phyloP scores from a whole-genome alignment of 2,329 filamentous ascomycete species.

The Grosmannia serpens region DNA sequence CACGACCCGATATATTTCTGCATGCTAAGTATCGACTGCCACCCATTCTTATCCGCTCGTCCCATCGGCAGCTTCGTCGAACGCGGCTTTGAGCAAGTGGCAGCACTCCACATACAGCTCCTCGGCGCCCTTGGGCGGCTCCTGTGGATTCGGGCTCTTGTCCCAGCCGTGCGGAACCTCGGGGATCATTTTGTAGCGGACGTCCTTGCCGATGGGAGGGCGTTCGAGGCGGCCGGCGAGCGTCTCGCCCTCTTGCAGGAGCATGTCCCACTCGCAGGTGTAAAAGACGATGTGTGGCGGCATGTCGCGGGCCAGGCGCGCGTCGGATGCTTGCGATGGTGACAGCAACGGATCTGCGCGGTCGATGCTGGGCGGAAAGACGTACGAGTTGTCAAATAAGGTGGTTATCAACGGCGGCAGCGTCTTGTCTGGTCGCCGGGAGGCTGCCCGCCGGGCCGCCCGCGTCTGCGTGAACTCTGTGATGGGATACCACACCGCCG shows the following conservation, averaged over 20 bases:
- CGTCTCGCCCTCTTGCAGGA: constrained; percentile 16
- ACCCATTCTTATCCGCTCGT: not conserved
- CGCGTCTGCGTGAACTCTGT: constrained; percentile 49
- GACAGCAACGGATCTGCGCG: constrained; percentile 44
- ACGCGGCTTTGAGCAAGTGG: not conserved
- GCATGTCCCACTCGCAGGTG: constrained; percentile 40
- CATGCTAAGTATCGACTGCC: too few relatives aligned
- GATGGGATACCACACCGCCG: constrained; percentile 45
- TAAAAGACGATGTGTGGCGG: constrained; percentile 45
- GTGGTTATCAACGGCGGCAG: constrained; percentile 46
- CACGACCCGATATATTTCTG: too few relatives aligned
- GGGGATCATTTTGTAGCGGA: constrained; percentile 45
- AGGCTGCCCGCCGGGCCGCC: constrained; percentile 41
- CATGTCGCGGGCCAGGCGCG: constrained; percentile 31
- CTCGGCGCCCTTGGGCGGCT: constrained; percentile 36
- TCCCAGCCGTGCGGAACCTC: constrained; percentile 55
- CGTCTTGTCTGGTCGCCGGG: constrained; percentile 43
- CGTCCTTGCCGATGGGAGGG: constrained; percentile 37
- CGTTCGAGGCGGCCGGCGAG: constrained; percentile 25
- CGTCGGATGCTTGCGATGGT: constrained; percentile 43
- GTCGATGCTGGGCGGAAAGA: constrained; percentile 34
- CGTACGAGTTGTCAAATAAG: constrained; percentile 51
- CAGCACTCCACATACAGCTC: constrained; percentile 44
- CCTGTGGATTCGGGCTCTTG: constrained; percentile 51
- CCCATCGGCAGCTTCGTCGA: not conserved